Base-by-base conservation (phyloP, 176 grass and related monocot genomes). In the Aegilops sharonensis region DNA sequence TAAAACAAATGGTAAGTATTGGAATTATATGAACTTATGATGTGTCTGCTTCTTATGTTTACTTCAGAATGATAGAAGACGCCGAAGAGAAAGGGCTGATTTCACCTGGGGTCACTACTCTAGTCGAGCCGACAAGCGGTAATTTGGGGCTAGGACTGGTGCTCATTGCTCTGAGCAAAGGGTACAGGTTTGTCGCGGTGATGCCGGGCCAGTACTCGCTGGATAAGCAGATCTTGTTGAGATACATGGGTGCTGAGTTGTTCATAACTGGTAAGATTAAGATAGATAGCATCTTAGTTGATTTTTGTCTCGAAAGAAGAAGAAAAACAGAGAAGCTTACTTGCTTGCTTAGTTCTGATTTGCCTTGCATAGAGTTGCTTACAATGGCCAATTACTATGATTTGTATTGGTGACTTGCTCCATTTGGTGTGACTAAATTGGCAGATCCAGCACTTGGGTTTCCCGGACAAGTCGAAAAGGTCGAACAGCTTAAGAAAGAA, bases 201-300 rank as follows among this genome's bases (percentile, higher is more conserved):
- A 73, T 73, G 70, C 70, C 70, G 11, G 69, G 62, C 73, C 31
- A 82, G 5, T 93, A 89, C 25, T 94, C 89, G 30, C 75, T 94
- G 18, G 94, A 97, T 52, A 97, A 94, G 77, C 89, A 78, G 62
- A 90, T 97, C 24, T 54, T 97, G 20, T 65, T 97, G 85, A 90
- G 86, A 85, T 94, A 87, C 84, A 52, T 97, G 80, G 94, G 94
- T 18, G 87, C 88, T 4, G 91, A 94, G 78, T 39, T 97, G 24
- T 68, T 81, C 54, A 37, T 94, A 78, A 92, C 89, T 3, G 89
- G 91, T 97, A 86, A 73, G 68, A 9, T 18, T 59, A 21, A 15
- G 1, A 43, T 27, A 74, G 24, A 52, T 52, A 30, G 24, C 5
- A 18, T 52, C 24, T 9, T 70, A 5, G 8, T 69, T 36, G 3